Evolutionary conservation across 2,329 filamentous ascomycete genomes (phyloP), one percentile per base, ranked within the genome.

Genomic region (Neocucurbitaria cava): DNA sequence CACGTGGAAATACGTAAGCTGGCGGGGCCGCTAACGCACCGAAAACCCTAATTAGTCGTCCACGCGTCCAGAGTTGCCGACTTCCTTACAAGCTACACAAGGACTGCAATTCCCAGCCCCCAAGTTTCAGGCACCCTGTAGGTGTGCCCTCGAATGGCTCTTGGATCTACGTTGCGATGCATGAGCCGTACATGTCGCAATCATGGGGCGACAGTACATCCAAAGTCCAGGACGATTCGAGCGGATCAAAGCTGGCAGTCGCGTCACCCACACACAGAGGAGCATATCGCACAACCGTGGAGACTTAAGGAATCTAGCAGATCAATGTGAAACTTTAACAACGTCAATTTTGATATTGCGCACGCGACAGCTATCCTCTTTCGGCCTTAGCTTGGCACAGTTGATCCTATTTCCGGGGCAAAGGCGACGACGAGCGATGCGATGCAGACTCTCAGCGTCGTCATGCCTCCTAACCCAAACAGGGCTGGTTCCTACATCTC

Each of bases 381-480:
- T 52, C 41, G 52, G 45, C 30, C 42, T 31, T 56, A 47, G 52
- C 45, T 58, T 48, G 45, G 48, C 49, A 47, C 26, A 41, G 31
- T 39, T 40, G 33, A 35, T 41, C 50, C 59, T 44, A 43, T 41
- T 54, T 44, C 51, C 35, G 54, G 54, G 24, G 41, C 41, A 11
- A 39, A 13, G 35, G 15, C 38, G 30, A 31, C 47, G n/a, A 21
- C 7, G 18, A 38, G 47, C 23, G 15, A 35, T 13, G 40, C 47
- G 21, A 36, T 7, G 49, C 35, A 44, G 24, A 28, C 41, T 43
- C 26, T 30, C 24, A 52, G 64, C 64, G 64, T 69, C 66, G 63
- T 69, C 60, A 68, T 66, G 57, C 55, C 55, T 46, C 45, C 56
- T 59, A 59, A 52, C 62, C 56, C 39, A 41, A 59, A 53, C 56